Conservation (phyloP, 768 basidiomycete species). For the Stropharia rugosoannulata region DNA sequence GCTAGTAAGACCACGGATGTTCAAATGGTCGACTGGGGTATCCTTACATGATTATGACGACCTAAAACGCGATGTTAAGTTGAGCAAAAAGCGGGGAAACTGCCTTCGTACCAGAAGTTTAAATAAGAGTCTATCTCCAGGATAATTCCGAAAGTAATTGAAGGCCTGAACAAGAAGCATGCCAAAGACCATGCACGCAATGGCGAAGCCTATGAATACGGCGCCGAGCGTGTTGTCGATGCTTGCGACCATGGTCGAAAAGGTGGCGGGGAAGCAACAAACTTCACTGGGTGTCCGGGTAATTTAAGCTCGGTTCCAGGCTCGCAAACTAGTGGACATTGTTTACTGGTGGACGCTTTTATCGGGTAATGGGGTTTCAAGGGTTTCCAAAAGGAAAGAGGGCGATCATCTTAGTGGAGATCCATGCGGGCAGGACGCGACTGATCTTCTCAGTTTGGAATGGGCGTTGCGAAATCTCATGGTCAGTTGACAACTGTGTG, state of each 20-base stretch:
- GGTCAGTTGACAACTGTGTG: constrained; percentile 2
- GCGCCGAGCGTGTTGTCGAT: constrained; percentile 59
- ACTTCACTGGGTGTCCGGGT: constrained; percentile 4
- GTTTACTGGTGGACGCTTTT: not conserved
- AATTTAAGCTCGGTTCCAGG: not conserved
- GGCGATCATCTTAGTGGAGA: not conserved
- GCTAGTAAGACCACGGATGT: not conserved
- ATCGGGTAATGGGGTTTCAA: not conserved
- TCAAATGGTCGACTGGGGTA: not conserved
- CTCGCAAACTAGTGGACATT: not conserved
- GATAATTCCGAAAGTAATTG: constrained; percentile 55
- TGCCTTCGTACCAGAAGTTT: constrained; percentile 47
- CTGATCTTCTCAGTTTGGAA: not conserved
- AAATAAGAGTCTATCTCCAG: constrained; percentile 48
- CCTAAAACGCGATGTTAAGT: constrained; percentile 23
- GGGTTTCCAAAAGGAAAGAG: not conserved
- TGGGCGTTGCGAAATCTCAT: not conserved
- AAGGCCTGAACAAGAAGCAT: constrained; percentile 53
- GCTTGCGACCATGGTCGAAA: constrained; percentile 12
- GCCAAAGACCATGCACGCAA: constrained; percentile 54
- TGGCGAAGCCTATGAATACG: constrained; percentile 55
- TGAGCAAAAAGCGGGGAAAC: not conserved
- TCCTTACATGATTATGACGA: constrained; percentile 37
- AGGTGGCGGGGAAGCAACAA: constrained; percentile 6
- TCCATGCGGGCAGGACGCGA: constrained; percentile 1